These are phyloP conservation scores for Fusarium humuli DNA, from an alignment of 2,329 filamentous ascomycete species.

Conservation along the genomic window DNA sequence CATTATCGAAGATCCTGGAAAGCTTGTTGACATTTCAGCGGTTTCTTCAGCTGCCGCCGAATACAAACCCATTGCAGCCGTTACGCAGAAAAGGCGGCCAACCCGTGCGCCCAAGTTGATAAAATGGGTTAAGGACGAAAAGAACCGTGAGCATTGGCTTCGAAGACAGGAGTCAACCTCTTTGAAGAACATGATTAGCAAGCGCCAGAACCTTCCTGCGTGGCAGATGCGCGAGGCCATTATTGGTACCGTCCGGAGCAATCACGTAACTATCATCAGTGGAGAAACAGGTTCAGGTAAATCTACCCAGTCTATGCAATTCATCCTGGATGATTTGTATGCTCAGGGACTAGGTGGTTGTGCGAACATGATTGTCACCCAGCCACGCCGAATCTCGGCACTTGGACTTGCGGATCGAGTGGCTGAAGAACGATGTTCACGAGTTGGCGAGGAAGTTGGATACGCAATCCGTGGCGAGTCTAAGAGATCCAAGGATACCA, in stretches of 20 bases:
- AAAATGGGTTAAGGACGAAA: constrained; percentile 69
- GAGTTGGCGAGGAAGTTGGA: constrained; percentile 87
- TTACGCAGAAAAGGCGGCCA: constrained; percentile 46
- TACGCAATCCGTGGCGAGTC: constrained; percentile 97
- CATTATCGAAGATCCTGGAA: constrained; percentile 88
- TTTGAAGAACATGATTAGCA: constrained; percentile 79
- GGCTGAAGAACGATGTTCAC: constrained; percentile 86
- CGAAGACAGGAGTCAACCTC: constrained; percentile 71
- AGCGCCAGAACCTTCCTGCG: constrained; percentile 81
- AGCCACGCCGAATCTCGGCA: constrained; percentile 93
- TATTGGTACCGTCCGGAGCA: constrained; percentile 76
- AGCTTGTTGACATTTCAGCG: constrained; percentile 83
- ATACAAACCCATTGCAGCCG: constrained; percentile 51
- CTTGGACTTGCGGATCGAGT: constrained; percentile 94
- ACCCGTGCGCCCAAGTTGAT: constrained; percentile 68
- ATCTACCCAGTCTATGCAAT: constrained; percentile 96
- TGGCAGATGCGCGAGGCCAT: constrained; percentile 86
- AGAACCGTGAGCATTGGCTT: constrained; percentile 76
- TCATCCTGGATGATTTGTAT: constrained; percentile 92
- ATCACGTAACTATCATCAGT: constrained; percentile 95
- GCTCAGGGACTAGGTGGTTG: constrained; percentile 76
- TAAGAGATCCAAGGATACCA: constrained; percentile 81
- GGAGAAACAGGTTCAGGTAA: constrained; percentile 98
- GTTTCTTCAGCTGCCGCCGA: constrained; percentile 76
- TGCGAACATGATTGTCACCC: constrained; percentile 94